Conservation (phyloP, 805 yeast species). For the Saturnispora hagleri region DNA sequence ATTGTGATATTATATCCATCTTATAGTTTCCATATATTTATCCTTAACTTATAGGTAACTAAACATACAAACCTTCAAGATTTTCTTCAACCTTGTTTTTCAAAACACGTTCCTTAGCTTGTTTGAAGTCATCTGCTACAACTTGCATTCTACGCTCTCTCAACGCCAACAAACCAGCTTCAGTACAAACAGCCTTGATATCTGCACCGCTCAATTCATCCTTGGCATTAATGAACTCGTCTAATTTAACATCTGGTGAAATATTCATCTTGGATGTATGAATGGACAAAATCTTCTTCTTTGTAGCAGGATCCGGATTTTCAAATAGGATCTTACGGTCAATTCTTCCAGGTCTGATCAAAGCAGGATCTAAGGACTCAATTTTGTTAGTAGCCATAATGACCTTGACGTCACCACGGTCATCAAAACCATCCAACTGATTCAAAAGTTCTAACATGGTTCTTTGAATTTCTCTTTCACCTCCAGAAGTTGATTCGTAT, state of each 20-base stretch:
- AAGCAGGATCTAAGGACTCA: conserved; percentile 90
- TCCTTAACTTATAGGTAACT: neutral
- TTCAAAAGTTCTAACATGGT: conserved; percentile 94
- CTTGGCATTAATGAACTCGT: conserved; percentile 79
- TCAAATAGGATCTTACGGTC: conserved; percentile 94
- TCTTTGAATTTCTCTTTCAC: conserved; percentile 95
- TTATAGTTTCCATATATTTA: neutral
- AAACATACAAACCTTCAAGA: conserved; percentile 81
- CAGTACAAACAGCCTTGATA: conserved; percentile 95
- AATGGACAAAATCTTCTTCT: conserved; percentile 84
- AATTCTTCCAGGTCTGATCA: conserved; percentile 94
- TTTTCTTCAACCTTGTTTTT: conserved; percentile 96
- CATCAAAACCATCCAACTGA: conserved; percentile 95
- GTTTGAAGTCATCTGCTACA: conserved; percentile 84
- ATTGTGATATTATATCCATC: neutral
- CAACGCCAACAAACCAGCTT: conserved; percentile 90
- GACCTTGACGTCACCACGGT: conserved; percentile 93
- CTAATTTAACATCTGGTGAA: conserved; percentile 79
- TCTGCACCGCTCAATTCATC: conserved; percentile 97
- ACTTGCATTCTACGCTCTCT: conserved; percentile 98
- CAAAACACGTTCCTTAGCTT: conserved; percentile 90
- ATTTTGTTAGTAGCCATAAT: conserved; percentile 97
- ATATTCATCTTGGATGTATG: conserved; percentile 92
- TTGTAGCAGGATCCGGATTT: conserved; percentile 87
- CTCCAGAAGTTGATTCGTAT: conserved; percentile 86